Evolutionary conservation across 2,329 filamentous ascomycete species (phyloP).

Genomic region (Chalaropsis thielavioides): DNA sequence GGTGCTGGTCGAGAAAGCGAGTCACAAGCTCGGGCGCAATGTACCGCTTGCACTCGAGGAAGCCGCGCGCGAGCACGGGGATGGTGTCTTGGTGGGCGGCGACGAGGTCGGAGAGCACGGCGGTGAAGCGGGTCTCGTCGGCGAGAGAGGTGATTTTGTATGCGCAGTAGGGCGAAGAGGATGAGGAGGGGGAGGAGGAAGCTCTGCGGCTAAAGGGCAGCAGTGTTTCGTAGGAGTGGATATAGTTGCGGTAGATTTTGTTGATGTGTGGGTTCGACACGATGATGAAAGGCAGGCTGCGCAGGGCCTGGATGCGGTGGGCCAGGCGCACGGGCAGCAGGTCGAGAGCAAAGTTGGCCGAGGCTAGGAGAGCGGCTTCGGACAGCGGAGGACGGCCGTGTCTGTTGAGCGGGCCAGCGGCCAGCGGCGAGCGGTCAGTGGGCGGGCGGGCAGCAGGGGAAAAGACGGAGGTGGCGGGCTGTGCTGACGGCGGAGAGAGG

Average conservation of each 20-base stretch:
- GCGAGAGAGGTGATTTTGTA: slow-evolving; percentile 26
- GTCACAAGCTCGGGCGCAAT: slow-evolving; percentile 75
- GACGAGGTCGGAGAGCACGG: slow-evolving; percentile 88
- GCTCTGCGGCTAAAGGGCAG: slow-evolving; percentile 49
- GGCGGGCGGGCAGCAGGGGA: slow-evolving; percentile 24
- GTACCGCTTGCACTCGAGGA: slow-evolving; percentile 85
- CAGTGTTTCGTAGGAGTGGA: slow-evolving; percentile 80
- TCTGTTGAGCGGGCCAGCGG: slow-evolving; percentile 25
- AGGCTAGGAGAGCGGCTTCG: slow-evolving; percentile 64
- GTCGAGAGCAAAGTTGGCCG: slow-evolving; percentile 88
- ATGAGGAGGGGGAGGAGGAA: slow-evolving; percentile 13
- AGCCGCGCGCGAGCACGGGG: slow-evolving; percentile 77
- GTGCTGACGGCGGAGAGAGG: neutral
- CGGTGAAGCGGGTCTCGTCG: slow-evolving; percentile 76
- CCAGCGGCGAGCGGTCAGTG: slow-evolving; percentile 32
- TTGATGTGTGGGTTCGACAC: slow-evolving; percentile 95
- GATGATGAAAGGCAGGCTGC: slow-evolving; percentile 92
- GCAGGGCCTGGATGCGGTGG: slow-evolving; percentile 80
- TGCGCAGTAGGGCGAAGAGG: slow-evolving; percentile 32
- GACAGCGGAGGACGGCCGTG: slow-evolving; percentile 74
- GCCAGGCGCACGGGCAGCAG: slow-evolving; percentile 85
- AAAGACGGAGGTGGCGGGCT: neutral
- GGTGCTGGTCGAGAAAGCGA: slow-evolving; percentile 79
- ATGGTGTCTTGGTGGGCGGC: slow-evolving; percentile 92
- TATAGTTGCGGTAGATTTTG: slow-evolving; percentile 89